These are phyloP conservation scores for Phytopythium vexans DNA, from an alignment of 352 stramenopile species.

Conservation along the genomic window DNA sequence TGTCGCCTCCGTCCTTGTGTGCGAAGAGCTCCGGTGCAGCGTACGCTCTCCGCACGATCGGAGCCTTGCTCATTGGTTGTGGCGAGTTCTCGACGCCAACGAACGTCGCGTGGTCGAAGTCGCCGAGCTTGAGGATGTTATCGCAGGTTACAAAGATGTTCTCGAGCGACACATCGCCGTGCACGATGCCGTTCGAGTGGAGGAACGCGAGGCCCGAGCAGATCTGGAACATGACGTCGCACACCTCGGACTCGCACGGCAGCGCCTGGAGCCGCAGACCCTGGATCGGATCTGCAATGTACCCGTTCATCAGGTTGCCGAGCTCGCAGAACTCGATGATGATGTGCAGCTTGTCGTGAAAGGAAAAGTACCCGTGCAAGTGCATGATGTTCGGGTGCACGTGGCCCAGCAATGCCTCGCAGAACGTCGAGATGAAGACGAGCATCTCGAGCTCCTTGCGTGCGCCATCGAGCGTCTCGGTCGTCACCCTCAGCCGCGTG, in stretches of 20 bases:
- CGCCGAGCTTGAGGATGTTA: slow-evolving; percentile 61
- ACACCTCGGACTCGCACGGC: slow-evolving; percentile 41
- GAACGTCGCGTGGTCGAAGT: slow-evolving; percentile 63
- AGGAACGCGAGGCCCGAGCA: slow-evolving; percentile 61
- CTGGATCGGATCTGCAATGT: slow-evolving; percentile 42
- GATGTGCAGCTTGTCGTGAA: slow-evolving; percentile 43
- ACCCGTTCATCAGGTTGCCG: slow-evolving; percentile 43
- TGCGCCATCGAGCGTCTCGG: slow-evolving; percentile 28
- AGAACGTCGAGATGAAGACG: slow-evolving; percentile 45
- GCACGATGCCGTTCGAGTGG: slow-evolving; percentile 53
- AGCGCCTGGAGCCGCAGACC: slow-evolving; percentile 34
- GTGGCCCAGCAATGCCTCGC: slow-evolving; percentile 24
- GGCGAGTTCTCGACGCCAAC: slow-evolving; percentile 46
- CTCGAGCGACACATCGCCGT: slow-evolving; percentile 68
- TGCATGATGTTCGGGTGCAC: slow-evolving; percentile 57
- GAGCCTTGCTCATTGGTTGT: slow-evolving; percentile 16
- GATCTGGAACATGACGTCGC: slow-evolving; percentile 79
- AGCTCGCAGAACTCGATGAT: slow-evolving; percentile 68
- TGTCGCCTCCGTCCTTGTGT: slow-evolving; percentile 13
- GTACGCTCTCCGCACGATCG: slow-evolving; percentile 42
- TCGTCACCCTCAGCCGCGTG: slow-evolving; percentile 34
- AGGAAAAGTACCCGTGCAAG: slow-evolving; percentile 46
- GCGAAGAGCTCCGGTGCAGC: slow-evolving; percentile 47
- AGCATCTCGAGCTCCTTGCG: slow-evolving; percentile 66
- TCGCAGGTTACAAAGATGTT: slow-evolving; percentile 69